Base-by-base conservation (phyloP, 2,329 filamentous ascomycete species). In the Penicillium sp. region DNA sequence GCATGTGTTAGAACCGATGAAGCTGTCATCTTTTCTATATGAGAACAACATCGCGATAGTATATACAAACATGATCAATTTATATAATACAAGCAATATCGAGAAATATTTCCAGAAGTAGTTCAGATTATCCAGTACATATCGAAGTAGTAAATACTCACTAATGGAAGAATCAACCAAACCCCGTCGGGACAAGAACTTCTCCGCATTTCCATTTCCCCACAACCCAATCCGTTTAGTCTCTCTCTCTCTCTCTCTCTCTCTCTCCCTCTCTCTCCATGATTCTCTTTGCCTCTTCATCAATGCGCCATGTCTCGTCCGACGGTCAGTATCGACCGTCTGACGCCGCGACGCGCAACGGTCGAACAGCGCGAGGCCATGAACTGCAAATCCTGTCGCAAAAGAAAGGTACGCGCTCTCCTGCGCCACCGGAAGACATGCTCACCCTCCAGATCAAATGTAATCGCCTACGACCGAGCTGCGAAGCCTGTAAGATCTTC, bases 371-470 rank as follows among this genome's bases (percentile, higher is more conserved):
- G 84, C 55, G 87, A 93, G 71, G 85, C 84, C 22, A 94, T 94
- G 87, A 94, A 94, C 64, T 94, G 87, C 78, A 93, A 94, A 66
- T 92, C 85, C 39, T 94, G 87, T 71, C 79, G 87, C 52, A 93
- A 93, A 67, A 76, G 87, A 69, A 94, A 94, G 82, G 86, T 90
- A 6, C 4, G 10, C 25, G 25, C 12, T 4, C 25, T 27, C 12
- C 16, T 20, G 7, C 33, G 25, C 12, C n/a, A n/a, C n/a, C n/a
- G n/a, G 3, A 16, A 12, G 8, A 8, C 7, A 14, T 28, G 39
- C 39, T 47, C 30, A 40, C 15, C 13, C 40, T 22, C 11, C 29
- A 93, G 86, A 94, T 94, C 68, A 94, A 94, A 70, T 94, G 87
- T 70, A 93, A 92, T 64, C 79, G 87, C 39, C 70, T 89, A 48